Evolutionary conservation across 129 eudicot species (phyloP).

Genomic region (Escallonia herrerae): DNA sequence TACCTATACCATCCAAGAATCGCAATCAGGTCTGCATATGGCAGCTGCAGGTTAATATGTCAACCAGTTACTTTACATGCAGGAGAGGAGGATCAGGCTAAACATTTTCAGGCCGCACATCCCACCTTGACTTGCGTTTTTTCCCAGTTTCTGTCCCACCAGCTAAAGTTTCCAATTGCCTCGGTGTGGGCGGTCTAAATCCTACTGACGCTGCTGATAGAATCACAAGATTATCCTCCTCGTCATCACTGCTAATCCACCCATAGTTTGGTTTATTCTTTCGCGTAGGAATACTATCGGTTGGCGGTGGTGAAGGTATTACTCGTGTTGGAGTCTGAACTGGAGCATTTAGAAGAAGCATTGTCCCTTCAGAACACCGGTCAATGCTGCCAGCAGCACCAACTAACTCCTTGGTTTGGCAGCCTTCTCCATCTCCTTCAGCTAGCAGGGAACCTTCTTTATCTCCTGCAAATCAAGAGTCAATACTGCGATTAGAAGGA

Average conservation of each 20-base stretch:
- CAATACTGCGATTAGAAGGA: too few relatives aligned
- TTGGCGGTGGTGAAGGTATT: constrained; percentile 2
- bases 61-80: not conserved
- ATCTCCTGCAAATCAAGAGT: not conserved
- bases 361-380: not conserved
- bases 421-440: not conserved
- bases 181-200: not conserved
- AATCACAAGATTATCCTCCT: not conserved
- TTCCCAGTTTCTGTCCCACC: not conserved
- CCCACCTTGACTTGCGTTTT: constrained; percentile 29
- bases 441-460: not conserved
- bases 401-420: not conserved
- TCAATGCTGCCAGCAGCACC: not conserved
- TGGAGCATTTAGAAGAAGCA: not conserved
- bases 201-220: not conserved
- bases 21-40: too few relatives aligned
- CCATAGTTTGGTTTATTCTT: constrained; percentile 28
- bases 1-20: too few relatives aligned
- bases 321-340: not conserved
- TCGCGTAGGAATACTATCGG: constrained; percentile 11
- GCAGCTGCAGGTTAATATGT: too few relatives aligned
- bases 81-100: not conserved
- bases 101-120: constrained; percentile 12
- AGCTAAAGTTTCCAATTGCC: not conserved
- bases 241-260: constrained; percentile 19